Evolutionary conservation across 83 land plant species (phyloP).

Genomic region (Larix sibirica): DNA sequence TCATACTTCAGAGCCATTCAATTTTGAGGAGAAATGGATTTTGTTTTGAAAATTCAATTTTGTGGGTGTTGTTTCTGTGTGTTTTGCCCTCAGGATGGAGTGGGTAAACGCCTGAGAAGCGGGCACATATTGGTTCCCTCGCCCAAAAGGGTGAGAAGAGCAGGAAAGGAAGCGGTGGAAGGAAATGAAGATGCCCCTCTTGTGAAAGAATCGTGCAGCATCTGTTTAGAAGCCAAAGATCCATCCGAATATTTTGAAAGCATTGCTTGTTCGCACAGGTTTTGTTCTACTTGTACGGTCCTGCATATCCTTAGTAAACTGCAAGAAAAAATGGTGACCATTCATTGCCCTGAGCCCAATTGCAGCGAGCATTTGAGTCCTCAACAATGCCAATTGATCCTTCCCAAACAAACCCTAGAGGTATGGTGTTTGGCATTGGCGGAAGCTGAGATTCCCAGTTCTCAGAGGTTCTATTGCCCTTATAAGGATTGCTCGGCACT

Average conservation of each 20-base stretch:
- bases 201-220: conserved; percentile 12
- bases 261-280: conserved; percentile 27
- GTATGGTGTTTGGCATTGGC: conserved; percentile 21
- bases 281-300: conserved; percentile 26
- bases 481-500: conserved; percentile 34
- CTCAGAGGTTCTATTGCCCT: conserved; percentile 30
- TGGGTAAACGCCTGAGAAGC: background rate
- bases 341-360: conserved; percentile 22
- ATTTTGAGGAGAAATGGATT: background rate
- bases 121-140: background rate
- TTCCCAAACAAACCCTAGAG: conserved; percentile 14
- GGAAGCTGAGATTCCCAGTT: conserved; percentile 6
- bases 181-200: too few species aligned
- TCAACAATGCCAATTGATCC: conserved; percentile 4
- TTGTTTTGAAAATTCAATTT: background rate
- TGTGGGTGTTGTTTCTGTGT: conserved; percentile 1
- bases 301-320: conserved; percentile 18
- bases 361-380: conserved; percentile 13
- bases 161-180: background rate
- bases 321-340: conserved; percentile 9
- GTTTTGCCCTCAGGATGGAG: background rate
- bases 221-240: conserved; percentile 26
- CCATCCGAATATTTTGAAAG: background rate
- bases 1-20: background rate
- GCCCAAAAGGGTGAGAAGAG: conserved; percentile 9